Percentiles rank a stretch among this genome's conserved stretches.
phyloP scores from a whole-genome alignment of 2,329 filamentous ascomycete species.

The Aspergillus fumigatiaffinis region DNA sequence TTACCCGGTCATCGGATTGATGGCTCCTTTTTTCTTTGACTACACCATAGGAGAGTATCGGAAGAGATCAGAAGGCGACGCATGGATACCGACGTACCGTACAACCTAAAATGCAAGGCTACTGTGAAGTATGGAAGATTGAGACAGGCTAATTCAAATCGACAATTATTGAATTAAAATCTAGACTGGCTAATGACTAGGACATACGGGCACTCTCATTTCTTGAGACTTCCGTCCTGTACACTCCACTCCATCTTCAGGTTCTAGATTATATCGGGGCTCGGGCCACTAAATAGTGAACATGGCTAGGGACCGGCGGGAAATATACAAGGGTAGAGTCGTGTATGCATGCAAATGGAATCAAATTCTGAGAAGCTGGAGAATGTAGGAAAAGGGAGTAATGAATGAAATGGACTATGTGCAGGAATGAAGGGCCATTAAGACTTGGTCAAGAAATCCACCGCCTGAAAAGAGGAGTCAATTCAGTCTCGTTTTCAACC shows the following conservation, averaged over 20 bases:
- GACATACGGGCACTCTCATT: neutral
- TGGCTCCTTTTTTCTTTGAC: neutral
- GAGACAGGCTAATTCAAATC: neutral
- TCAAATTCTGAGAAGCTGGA: neutral
- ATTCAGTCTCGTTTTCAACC: neutral
- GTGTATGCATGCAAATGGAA: constrained; percentile 8
- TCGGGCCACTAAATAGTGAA: neutral
- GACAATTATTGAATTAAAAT: neutral
- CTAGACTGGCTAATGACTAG: neutral
- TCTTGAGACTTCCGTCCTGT: neutral
- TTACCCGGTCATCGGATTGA: neutral
- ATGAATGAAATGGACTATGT: constrained; percentile 6
- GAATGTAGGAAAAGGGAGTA: constrained; percentile 4
- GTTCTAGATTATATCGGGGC: neutral
- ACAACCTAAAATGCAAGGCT: neutral
- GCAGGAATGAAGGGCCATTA: constrained; percentile 16
- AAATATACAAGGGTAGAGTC: constrained; percentile 15
- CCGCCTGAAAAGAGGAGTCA: constrained; percentile 18
- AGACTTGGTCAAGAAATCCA: constrained; percentile 39
- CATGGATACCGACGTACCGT: neutral
- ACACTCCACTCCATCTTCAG: neutral
- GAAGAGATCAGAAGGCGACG: neutral
- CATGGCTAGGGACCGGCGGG: neutral
- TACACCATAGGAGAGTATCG: too few relatives aligned
- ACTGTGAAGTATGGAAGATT: neutral